A percentile compares a stretch with the other conserved stretches of the same genome.
Evolutionary conservation across 257 asterid genomes (phyloP).

Genomic region (Cinchona pubescens): DNA sequence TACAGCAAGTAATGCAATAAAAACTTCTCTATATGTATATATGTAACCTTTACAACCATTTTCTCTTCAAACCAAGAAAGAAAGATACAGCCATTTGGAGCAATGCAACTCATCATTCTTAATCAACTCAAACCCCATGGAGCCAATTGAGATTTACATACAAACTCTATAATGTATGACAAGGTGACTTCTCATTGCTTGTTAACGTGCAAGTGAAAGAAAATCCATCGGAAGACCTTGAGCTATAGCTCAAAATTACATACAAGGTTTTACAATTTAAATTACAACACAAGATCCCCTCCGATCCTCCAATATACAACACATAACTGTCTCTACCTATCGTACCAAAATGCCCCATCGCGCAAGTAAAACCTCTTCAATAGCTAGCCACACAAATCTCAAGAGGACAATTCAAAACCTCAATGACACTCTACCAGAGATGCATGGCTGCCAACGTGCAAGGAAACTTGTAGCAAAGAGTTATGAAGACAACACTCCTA

Average conservation of each 20-base stretch:
- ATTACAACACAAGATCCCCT: background rate
- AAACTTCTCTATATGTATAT: background rate
- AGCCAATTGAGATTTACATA: background rate
- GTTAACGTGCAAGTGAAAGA: background rate
- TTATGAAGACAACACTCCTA: conserved; percentile 19
- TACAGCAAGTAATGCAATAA: background rate
- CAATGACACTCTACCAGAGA: background rate
- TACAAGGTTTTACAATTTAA: conserved; percentile 11
- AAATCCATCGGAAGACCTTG: conserved; percentile 3
- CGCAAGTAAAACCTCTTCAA: background rate
- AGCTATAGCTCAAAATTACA: conserved; percentile 16
- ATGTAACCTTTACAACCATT: background rate
- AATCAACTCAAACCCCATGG: background rate
- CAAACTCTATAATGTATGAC: background rate
- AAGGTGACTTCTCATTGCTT: background rate
- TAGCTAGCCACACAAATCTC: background rate
- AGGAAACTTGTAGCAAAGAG: conserved; percentile 1
- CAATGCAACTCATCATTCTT: background rate
- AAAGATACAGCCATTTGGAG: background rate
- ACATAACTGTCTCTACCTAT: conserved; percentile 3
- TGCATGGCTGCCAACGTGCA: conserved; percentile 2
- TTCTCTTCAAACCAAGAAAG: background rate
- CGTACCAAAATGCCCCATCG: background rate
- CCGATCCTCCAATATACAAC: conserved; percentile 19
- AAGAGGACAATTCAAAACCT: background rate